A percentile compares a stretch with the other conserved stretches of the same genome.
These are phyloP conservation scores for Suhomyces faveliae DNA, from an alignment of 805 yeast species.

Conservation along the genomic window DNA sequence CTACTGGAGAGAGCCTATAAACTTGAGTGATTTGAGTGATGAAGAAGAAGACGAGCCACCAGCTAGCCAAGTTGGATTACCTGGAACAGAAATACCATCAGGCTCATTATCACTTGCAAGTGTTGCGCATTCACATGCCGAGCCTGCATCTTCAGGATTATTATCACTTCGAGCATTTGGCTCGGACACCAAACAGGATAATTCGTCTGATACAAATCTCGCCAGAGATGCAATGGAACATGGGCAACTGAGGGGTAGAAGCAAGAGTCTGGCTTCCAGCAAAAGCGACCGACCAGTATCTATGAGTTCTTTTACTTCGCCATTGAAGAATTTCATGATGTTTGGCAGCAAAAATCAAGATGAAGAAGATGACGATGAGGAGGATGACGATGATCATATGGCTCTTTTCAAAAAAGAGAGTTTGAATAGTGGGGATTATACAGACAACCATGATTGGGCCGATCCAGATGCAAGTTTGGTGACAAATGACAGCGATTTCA, in stretches of 20 bases:
- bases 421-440: constrained; percentile 15
- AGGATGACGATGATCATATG: constrained; percentile 23
- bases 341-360: constrained; percentile 29
- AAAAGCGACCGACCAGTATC: constrained; percentile 31
- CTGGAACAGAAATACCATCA: background rate
- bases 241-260: background rate
- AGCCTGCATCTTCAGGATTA: constrained; percentile 10
- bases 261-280: constrained; percentile 8
- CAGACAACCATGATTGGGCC: constrained; percentile 8
- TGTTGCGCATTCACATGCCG: constrained; percentile 1
- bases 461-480: constrained; percentile 12
- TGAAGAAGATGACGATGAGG: constrained; percentile 26
- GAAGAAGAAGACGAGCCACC: constrained; percentile 17
- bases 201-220: background rate
- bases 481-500: constrained; percentile 15
- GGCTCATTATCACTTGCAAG: constrained; percentile 2
- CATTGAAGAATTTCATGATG: constrained; percentile 41
- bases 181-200: background rate
- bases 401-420: constrained; percentile 3
- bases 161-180: constrained; percentile 6
- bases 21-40: constrained; percentile 55
- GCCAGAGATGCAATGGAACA: background rate
- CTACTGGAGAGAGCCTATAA: constrained; percentile 87
- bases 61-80: constrained; percentile 10
- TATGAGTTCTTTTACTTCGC: constrained; percentile 37